Evolutionary conservation across 2,329 filamentous ascomycete genomes (phyloP).

Genomic region (Ascochyta rabiei): DNA sequence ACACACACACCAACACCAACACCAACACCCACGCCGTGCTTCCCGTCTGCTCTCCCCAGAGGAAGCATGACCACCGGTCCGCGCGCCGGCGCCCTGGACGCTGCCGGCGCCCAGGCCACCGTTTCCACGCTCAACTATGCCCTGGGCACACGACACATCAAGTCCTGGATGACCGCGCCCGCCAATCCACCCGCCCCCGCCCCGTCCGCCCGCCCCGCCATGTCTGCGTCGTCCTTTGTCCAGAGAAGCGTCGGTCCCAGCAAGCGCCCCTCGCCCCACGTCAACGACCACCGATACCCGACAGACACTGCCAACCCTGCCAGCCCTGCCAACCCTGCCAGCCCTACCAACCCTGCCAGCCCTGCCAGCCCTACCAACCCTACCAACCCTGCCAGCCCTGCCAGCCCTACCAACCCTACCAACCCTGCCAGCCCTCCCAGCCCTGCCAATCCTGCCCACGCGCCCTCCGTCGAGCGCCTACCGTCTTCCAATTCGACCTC

Average conservation of each 20-base stretch:
- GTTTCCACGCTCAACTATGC: constrained; percentile 34
- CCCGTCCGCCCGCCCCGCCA: too few relatives aligned
- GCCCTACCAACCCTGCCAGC: too few relatives aligned
- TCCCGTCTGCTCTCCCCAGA: not conserved
- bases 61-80: not conserved
- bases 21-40: not conserved
- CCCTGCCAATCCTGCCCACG: not conserved
- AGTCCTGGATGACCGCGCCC: constrained; percentile 39
- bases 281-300: constrained; percentile 1
- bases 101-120: constrained; percentile 16
- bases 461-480: constrained; percentile 17
- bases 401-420: not conserved
- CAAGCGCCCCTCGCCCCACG: constrained; percentile 9
- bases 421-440: not conserved
- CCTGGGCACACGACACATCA: constrained; percentile 38
- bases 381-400: not conserved
- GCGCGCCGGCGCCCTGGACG: constrained; percentile 2
- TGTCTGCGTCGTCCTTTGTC: not conserved
- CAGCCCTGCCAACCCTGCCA: not conserved
- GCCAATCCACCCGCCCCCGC: not conserved
- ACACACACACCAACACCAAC: not conserved
- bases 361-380: not conserved
- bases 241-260: constrained; percentile 20
- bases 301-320: not conserved
- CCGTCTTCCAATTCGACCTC: constrained; percentile 43